Evolutionary conservation across 108 stramenopile genomes (phyloP).

Genomic region (Nitzschia sp.): DNA sequence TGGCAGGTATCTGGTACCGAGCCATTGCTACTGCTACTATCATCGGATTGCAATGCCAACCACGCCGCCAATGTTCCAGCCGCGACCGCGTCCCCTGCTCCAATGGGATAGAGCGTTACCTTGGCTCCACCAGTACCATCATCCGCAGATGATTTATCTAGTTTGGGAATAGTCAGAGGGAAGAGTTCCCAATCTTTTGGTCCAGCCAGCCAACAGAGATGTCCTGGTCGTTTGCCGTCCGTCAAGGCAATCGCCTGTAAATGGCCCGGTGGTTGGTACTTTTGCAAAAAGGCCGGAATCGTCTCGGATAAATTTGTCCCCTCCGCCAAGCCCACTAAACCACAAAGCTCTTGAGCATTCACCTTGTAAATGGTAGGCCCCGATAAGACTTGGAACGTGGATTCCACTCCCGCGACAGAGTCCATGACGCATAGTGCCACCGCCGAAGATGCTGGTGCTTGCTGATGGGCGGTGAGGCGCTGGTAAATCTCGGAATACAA

Average conservation of each 20-base stretch:
- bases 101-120: conserved; percentile 70
- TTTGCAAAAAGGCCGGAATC: conserved; percentile 42
- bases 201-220: conserved; percentile 41
- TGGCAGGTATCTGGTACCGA: conserved; percentile 2
- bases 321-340: conserved; percentile 51
- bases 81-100: conserved; percentile 86
- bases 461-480: conserved; percentile 15
- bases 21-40: neutral
- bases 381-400: conserved; percentile 32
- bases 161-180: conserved; percentile 37
- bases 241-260: conserved; percentile 64
- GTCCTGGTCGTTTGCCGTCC: conserved; percentile 66
- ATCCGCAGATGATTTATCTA: conserved; percentile 11
- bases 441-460: conserved; percentile 7
- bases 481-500: conserved; percentile 67
- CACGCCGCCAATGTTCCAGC: conserved; percentile 82
- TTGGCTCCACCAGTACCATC: neutral
- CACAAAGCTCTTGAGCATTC: conserved; percentile 78
- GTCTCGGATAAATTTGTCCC: conserved; percentile 41
- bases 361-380: conserved; percentile 69
- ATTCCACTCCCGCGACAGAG: conserved; percentile 71
- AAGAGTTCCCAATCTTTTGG: conserved; percentile 37
- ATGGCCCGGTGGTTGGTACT: conserved; percentile 26
- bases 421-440: conserved; percentile 74
- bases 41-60: conserved; percentile 42